Evolutionary conservation across 805 yeast species (phyloP).

Genomic region (Blastobotrys muscicola): DNA sequence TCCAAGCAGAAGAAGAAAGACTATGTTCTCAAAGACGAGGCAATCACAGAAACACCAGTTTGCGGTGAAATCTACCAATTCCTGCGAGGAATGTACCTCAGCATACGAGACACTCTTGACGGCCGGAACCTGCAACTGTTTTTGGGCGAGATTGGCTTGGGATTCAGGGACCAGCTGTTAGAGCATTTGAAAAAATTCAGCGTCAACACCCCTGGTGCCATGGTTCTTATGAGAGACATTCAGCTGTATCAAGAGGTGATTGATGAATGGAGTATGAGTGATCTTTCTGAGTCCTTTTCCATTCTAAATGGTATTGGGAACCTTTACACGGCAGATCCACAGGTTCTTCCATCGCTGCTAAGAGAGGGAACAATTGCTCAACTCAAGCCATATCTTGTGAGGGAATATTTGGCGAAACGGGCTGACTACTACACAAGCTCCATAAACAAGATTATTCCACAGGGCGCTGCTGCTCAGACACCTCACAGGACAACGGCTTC

Average conservation of each 20-base stretch:
- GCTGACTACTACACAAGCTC: slow-evolving; percentile 56
- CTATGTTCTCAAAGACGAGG: slow-evolving; percentile 36
- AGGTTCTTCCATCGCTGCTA: slow-evolving; percentile 64
- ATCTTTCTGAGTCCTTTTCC: slow-evolving; percentile 53
- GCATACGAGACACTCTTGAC: slow-evolving; percentile 32
- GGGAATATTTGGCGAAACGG: slow-evolving; percentile 59
- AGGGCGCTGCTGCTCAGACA: neutral
- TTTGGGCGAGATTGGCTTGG: slow-evolving; percentile 47
- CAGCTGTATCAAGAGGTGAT: slow-evolving; percentile 62
- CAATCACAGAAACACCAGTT: slow-evolving; percentile 49
- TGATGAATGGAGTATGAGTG: slow-evolving; percentile 57
- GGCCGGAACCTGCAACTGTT: slow-evolving; percentile 43
- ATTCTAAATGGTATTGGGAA: slow-evolving; percentile 75
- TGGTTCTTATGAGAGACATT: slow-evolving; percentile 71
- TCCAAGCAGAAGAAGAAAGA: slow-evolving; percentile 71
- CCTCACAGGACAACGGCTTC: neutral
- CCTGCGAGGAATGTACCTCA: slow-evolving; percentile 35
- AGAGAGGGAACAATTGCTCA: slow-evolving; percentile 70
- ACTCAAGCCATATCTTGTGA: slow-evolving; percentile 33
- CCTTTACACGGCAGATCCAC: slow-evolving; percentile 76
- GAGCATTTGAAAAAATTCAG: slow-evolving; percentile 67
- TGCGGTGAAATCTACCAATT: slow-evolving; percentile 55
- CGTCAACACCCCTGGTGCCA: slow-evolving; percentile 76
- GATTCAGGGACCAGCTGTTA: slow-evolving; percentile 48
- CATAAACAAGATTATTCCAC: slow-evolving; percentile 17